These are phyloP conservation scores for Aspergillus sojae DNA, from an alignment of 2,329 filamentous ascomycete species.

Conservation along the genomic window DNA sequence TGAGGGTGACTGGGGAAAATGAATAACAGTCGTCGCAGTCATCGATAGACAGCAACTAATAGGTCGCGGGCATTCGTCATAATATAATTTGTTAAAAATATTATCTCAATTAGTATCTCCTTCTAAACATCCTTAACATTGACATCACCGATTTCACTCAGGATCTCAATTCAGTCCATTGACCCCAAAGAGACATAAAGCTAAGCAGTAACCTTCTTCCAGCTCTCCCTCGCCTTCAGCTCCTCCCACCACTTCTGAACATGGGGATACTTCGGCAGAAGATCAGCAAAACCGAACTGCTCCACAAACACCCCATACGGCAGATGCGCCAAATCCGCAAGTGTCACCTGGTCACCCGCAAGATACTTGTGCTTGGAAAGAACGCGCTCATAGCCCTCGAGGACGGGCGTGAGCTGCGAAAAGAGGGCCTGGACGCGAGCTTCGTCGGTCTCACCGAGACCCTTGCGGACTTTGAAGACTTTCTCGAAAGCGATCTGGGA, in stretches of 20 bases:
- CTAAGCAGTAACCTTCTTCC: constrained; percentile 10
- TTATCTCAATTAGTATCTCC: no score
- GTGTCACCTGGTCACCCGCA: constrained; percentile 20
- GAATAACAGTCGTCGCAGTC: no score
- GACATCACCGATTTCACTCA: not conserved
- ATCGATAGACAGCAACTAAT: no score
- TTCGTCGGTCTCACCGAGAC: constrained; percentile 16
- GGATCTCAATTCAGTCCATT: not conserved
- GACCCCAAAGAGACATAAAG: not conserved
- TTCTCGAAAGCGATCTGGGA: constrained; percentile 21
- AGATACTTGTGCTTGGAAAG: constrained; percentile 25
- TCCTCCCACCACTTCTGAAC: constrained; percentile 19
- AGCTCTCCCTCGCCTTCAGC: constrained; percentile 16
- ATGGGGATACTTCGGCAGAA: constrained; percentile 17
- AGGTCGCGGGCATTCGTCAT: no score
- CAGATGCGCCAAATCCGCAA: constrained; percentile 19
- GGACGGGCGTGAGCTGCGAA: constrained; percentile 11
- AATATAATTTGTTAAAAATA: no score
- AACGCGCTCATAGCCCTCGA: constrained; percentile 22
- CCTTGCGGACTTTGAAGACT: constrained; percentile 18
- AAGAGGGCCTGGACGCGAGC: constrained; percentile 13
- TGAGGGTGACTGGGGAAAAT: no score
- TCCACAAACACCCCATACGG: constrained; percentile 17
- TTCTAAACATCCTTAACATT: not conserved
- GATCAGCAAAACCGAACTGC: constrained; percentile 14